Evolutionary conservation across 2,329 filamentous ascomycete species (phyloP).

Genomic region (Diplodia corticola): DNA sequence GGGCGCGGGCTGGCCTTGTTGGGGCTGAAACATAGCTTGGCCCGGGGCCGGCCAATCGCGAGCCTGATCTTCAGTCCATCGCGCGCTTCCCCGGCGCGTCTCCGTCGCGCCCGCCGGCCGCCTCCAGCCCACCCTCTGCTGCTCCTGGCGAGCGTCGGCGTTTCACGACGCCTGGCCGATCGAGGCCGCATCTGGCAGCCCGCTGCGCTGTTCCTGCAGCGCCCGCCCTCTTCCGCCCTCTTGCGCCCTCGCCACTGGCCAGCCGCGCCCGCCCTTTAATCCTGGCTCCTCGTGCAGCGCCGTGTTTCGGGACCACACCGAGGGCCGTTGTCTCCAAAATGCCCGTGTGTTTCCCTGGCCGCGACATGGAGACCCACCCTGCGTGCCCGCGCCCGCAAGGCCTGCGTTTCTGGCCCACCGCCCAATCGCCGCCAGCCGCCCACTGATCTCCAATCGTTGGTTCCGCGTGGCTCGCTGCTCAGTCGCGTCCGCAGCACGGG

Average conservation of each 20-base stretch:
- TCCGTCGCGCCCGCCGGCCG: not conserved
- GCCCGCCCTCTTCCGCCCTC: not conserved
- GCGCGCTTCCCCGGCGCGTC: conserved; percentile 2
- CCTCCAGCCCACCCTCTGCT: not conserved
- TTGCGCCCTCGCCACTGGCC: conserved; percentile 2
- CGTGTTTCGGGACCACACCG: not conserved
- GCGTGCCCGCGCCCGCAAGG: too few species aligned
- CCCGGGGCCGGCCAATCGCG: not conserved
- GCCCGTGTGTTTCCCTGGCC: conserved; percentile 9
- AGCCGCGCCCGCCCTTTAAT: conserved; percentile 13
- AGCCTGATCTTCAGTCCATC: not conserved
- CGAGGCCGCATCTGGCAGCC: not conserved
- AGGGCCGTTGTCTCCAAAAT: not conserved
- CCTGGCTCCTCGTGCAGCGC: not conserved
- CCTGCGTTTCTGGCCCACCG: not conserved
- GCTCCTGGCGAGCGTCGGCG: not conserved
- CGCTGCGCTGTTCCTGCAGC: conserved; percentile 8
- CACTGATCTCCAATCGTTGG: conserved; percentile 12
- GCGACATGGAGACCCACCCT: conserved; percentile 15
- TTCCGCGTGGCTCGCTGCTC: not conserved
- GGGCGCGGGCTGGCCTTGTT: not conserved
- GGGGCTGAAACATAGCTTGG: conserved; percentile 11
- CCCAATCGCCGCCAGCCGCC: conserved; percentile 6
- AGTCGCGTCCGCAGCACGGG: not conserved
- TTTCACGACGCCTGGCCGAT: conserved; percentile 12